Evolutionary conservation across 129 eudicot species (phyloP).

Genomic region (Centaurea solstitialis): DNA sequence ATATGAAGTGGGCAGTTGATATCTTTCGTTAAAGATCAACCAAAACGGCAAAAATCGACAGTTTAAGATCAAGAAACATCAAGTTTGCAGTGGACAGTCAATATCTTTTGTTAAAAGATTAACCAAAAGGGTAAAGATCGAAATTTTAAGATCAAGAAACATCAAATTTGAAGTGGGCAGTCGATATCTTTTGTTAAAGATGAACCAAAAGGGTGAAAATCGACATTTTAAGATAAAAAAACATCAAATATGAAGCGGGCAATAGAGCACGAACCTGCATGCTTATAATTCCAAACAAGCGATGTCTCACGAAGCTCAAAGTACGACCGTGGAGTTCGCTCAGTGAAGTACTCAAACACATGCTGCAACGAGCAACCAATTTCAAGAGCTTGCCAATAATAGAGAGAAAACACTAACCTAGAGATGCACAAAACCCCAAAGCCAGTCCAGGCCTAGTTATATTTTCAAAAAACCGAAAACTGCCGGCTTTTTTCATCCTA

Average conservation of each 20-base stretch:
- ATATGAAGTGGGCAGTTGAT: not conserved
- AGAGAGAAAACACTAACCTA: not conserved
- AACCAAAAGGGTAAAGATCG: not conserved
- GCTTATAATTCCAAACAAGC: conserved; percentile 85
- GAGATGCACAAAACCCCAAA: not conserved
- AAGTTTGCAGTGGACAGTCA: not conserved
- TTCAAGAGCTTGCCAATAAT: not conserved
- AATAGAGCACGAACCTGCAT: conserved; percentile 49
- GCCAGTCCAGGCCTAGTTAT: not conserved
- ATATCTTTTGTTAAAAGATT: not conserved
- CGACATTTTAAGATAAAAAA: not conserved
- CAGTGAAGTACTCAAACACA: conserved; percentile 87
- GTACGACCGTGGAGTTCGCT: conserved; percentile 83
- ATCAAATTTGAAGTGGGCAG: not conserved
- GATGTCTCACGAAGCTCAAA: conserved; percentile 84
- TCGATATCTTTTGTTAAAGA: conserved; percentile 48
- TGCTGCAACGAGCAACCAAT: conserved; percentile 45
- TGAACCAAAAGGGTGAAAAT: not conserved
- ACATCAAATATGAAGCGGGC: not conserved
- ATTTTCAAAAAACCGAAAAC: too few relatives aligned
- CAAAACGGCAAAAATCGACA: not conserved
- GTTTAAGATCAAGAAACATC: not conserved
- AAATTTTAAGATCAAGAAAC: not conserved
- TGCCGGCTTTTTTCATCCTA: not conserved
- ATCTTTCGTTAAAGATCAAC: too few relatives aligned